Conservation (phyloP, 2,329 filamentous ascomycete species). For the Aspergillus udagawae region DNA sequence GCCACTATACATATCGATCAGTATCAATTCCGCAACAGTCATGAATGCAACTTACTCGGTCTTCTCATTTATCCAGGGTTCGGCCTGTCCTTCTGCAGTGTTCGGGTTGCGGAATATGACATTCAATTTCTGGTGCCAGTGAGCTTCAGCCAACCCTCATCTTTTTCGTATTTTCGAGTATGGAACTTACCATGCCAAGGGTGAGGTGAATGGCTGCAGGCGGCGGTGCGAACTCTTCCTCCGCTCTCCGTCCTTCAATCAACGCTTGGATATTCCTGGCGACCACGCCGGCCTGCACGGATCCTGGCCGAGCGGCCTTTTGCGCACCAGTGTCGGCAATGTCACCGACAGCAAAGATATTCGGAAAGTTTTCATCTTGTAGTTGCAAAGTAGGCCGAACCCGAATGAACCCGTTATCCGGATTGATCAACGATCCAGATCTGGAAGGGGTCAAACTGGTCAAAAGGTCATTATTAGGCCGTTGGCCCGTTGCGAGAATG, state of each 20-base stretch:
- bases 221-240: slow-evolving; percentile 23
- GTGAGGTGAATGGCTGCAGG: slow-evolving; percentile 33
- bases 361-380: slow-evolving; percentile 24
- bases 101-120: slow-evolving; percentile 37
- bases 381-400: slow-evolving; percentile 33
- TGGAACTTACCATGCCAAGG: slow-evolving; percentile 28
- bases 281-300: slow-evolving; percentile 28
- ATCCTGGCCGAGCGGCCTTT: slow-evolving; percentile 32
- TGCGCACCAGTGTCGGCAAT: slow-evolving; percentile 35
- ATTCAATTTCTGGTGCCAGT: slow-evolving; percentile 29
- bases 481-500: slow-evolving; percentile 48
- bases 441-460: slow-evolving; percentile 24
- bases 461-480: slow-evolving; percentile 43
- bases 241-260: slow-evolving; percentile 24
- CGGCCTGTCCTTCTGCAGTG: slow-evolving; percentile 28
- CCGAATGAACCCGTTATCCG: slow-evolving; percentile 31
- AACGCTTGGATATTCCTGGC: slow-evolving; percentile 31
- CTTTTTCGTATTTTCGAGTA: neutral
- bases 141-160: neutral
- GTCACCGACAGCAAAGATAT: slow-evolving; percentile 34
- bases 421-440: slow-evolving; percentile 26
- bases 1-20: slow-evolving; percentile 24
- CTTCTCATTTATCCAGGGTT: slow-evolving; percentile 29
- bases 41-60: slow-evolving; percentile 25
- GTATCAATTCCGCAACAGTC: neutral